A percentile compares a stretch with the other conserved stretches of the same genome.
Evolutionary conservation across 2,329 filamentous ascomycete species (phyloP).

Genomic region (Aureobasidium sp.): DNA sequence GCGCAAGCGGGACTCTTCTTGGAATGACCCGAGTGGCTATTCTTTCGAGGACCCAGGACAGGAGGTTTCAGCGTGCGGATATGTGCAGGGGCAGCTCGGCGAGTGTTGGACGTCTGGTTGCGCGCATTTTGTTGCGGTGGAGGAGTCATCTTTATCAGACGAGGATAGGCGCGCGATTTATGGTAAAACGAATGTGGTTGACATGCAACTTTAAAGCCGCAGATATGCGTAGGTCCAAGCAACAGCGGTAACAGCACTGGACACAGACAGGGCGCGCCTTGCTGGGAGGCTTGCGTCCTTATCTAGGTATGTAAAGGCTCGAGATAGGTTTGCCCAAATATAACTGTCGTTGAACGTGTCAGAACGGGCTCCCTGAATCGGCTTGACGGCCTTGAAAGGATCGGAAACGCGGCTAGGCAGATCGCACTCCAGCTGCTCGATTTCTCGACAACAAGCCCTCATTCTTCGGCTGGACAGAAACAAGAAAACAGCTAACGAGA

Average conservation of each 20-base stretch:
- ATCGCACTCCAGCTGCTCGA: background rate
- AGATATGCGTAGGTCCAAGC: background rate
- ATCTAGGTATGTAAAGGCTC: conserved; percentile 5
- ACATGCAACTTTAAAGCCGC: background rate
- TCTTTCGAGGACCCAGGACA: background rate
- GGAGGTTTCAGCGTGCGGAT: background rate
- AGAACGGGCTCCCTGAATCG: conserved; percentile 6
- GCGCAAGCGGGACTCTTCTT: conserved; percentile 7
- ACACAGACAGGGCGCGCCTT: conserved; percentile 11
- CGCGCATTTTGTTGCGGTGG: conserved; percentile 12
- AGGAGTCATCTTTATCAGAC: conserved; percentile 9
- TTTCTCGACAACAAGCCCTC: background rate
- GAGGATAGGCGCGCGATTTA: background rate
- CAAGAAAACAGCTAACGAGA: background rate
- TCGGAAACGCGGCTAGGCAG: conserved; percentile 5
- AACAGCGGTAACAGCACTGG: conserved; percentile 3
- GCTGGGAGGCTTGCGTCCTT: background rate
- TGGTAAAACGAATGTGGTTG: conserved; percentile 9
- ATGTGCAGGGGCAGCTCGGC: background rate
- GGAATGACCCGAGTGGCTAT: background rate
- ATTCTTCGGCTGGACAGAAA: background rate
- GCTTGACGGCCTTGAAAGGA: background rate
- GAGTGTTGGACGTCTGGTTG: background rate
- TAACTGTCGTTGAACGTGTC: conserved; percentile 1
- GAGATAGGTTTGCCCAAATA: background rate